Evolutionary conservation across 768 basidiomycete species (phyloP).

Genomic region (Trametes maxima): DNA sequence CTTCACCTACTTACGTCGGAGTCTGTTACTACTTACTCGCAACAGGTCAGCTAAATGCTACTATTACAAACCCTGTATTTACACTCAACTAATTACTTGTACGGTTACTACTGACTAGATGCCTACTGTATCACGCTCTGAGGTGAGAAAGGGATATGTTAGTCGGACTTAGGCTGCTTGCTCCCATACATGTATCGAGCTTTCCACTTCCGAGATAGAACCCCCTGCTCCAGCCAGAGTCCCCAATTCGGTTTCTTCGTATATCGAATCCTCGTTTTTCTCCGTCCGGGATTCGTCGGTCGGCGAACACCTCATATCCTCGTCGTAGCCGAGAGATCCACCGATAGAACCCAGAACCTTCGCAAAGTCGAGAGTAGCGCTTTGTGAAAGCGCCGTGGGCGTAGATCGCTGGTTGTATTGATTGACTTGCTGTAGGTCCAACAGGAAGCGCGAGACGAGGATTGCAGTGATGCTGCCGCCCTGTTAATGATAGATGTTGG

Average conservation of each 20-base stretch:
- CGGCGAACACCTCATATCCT: background rate
- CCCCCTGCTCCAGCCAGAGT: background rate
- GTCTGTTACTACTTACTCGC: too few relatives aligned
- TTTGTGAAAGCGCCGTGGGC: background rate
- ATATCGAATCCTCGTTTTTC: background rate
- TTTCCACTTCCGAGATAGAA: background rate
- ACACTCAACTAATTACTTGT: too few relatives aligned
- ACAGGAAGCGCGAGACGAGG: conserved; percentile 14
- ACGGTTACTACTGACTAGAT: too few relatives aligned
- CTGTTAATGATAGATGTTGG: too few relatives aligned
- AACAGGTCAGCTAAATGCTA: too few relatives aligned
- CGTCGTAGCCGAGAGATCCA: background rate
- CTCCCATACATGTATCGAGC: background rate
- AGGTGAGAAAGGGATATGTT: background rate
- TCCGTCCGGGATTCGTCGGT: background rate
- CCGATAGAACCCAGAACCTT: conserved; percentile 2
- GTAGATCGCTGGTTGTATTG: conserved; percentile 4
- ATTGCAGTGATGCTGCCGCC: conserved; percentile 8
- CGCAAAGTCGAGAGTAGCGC: conserved; percentile 3
- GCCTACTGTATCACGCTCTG: too few relatives aligned
- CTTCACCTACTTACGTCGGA: too few relatives aligned
- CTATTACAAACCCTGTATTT: too few relatives aligned
- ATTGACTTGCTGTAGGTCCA: conserved; percentile 16
- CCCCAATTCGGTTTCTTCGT: background rate
- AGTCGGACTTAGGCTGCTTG: background rate